Conservation (phyloP, 768 basidiomycete genomes). For the Tremella yokohamensis region DNA sequence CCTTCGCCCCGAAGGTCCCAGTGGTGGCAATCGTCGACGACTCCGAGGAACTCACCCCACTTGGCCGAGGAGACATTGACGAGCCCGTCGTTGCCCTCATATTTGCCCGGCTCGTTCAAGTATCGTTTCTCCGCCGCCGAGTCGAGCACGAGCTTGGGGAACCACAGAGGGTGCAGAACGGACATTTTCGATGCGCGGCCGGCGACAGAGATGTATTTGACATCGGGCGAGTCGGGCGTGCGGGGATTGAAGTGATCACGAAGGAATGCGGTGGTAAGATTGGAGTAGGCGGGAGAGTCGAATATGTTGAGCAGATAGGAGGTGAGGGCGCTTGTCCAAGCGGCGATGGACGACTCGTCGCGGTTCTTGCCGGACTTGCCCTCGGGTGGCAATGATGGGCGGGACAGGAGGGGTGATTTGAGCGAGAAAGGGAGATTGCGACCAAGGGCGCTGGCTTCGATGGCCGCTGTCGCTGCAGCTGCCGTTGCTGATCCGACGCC, state of each 20-base stretch:
- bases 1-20: slow-evolving; percentile 90
- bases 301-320: slow-evolving; percentile 80
- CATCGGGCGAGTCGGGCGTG: slow-evolving; percentile 67
- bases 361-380: slow-evolving; percentile 16
- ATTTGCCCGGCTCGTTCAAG: slow-evolving; percentile 48
- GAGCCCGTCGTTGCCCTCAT: slow-evolving; percentile 79
- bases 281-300: slow-evolving; percentile 94
- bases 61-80: slow-evolving; percentile 78
- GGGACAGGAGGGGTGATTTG: slow-evolving; percentile 53
- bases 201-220: slow-evolving; percentile 89
- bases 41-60: slow-evolving; percentile 94
- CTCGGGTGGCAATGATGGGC: slow-evolving; percentile 20
- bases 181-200: slow-evolving; percentile 61
- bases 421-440: slow-evolving; percentile 52
- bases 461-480: slow-evolving; percentile 34
- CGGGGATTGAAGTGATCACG: slow-evolving; percentile 50
- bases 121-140: slow-evolving; percentile 67
- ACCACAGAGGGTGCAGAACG: slow-evolving; percentile 80
- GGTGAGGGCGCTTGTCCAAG: slow-evolving; percentile 69
- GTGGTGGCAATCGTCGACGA: slow-evolving; percentile 85
- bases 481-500: slow-evolving; percentile 64
- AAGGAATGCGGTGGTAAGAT: slow-evolving; percentile 80
- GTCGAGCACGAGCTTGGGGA: slow-evolving; percentile 91
- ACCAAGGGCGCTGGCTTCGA: slow-evolving; percentile 22
- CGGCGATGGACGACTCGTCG: slow-evolving; percentile 30